Evolutionary conservation across 805 yeast genomes (phyloP).

Genomic region (Candida peoriensis): DNA sequence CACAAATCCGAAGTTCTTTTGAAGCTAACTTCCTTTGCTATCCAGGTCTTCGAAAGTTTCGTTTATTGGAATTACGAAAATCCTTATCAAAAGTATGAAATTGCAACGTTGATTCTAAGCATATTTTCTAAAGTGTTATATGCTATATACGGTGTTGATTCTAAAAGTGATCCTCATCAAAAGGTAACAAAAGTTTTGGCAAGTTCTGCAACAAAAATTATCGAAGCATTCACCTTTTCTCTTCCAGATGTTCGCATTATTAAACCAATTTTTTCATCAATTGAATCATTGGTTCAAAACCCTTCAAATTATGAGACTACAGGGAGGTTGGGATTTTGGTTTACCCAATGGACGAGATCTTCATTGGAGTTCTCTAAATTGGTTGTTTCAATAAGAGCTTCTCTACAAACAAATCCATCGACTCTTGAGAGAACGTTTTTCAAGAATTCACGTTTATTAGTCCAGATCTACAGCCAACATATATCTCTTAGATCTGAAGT

Average conservation of each 20-base stretch:
- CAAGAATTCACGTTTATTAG: conserved; percentile 48
- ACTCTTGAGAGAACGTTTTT: conserved; percentile 61
- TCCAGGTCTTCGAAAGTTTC: conserved; percentile 73
- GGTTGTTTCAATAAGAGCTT: conserved; percentile 52
- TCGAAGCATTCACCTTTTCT: conserved; percentile 51
- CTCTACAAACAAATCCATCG: conserved; percentile 47
- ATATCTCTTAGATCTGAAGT: conserved; percentile 44
- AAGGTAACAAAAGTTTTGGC: conserved; percentile 48
- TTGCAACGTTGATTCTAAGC: conserved; percentile 51
- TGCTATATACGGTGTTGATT: conserved; percentile 51
- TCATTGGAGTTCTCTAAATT: conserved; percentile 53
- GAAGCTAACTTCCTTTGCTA: conserved; percentile 47
- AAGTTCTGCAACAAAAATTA: conserved; percentile 43
- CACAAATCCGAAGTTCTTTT: conserved; percentile 50
- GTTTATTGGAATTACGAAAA: conserved; percentile 61
- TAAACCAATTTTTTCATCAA: conserved; percentile 45
- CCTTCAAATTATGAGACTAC: conserved; percentile 33
- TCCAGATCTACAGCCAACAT: conserved; percentile 49
- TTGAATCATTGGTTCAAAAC: conserved; percentile 41
- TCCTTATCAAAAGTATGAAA: conserved; percentile 51
- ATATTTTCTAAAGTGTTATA: conserved; percentile 51
- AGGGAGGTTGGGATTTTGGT: conserved; percentile 43
- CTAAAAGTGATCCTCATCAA: conserved; percentile 28
- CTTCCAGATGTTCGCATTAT: conserved; percentile 48
- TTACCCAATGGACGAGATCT: conserved; percentile 42